Evolutionary conservation across 441 rosid genomes (phyloP), one percentile per base, ranked within the genome.

Genomic region (Codiaeum variegatum): DNA sequence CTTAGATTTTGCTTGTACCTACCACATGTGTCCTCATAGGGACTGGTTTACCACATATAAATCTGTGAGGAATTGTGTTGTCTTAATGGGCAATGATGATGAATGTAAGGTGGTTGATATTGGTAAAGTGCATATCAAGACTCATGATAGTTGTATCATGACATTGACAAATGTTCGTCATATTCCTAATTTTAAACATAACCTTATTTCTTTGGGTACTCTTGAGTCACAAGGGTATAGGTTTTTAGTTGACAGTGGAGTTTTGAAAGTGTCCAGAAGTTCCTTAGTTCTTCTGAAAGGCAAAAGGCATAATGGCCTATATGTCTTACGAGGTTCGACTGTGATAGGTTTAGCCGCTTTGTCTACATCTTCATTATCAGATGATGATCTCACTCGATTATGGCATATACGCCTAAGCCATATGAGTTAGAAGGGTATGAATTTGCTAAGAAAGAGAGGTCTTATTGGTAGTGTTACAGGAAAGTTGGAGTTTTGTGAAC

Each of bases 161-260:
- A 69, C 64, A 9, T 47, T 69, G n/a, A 56, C 36, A 10, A n/a
- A 55, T 24, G 73, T 24, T n/a, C n/a, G n/a, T n/a, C 49, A 69
- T 21, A 47, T 69, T 55, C 36, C 36, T 55, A 15, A 56, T 15
- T 8, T 38, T 28, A 36, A 15, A 6, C 21, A 38, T 6, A 69
- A 56, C 21, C 7, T 69, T 0, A 38, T 69, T 11, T 69, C 65
- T 4, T 8, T 56, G 23, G 6, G 15, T 31, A n/a, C 16, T 34
- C 24, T 63, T 19, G 51, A 72, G 6, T 13, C 10, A 4, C 29
- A 46, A n/a, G 29, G 36, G 31, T 63, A 16, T 26, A 71, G 6
- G 28, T 71, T n/a, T 13, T 38, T 56, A 18, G 24, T 32, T 60
- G 67, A 11, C 59, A 40, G 55, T 71, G 54, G 56, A 58, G 55